Base-by-base conservation (phyloP, 306 rosid genomes). In the Purshia tridentata region DNA sequence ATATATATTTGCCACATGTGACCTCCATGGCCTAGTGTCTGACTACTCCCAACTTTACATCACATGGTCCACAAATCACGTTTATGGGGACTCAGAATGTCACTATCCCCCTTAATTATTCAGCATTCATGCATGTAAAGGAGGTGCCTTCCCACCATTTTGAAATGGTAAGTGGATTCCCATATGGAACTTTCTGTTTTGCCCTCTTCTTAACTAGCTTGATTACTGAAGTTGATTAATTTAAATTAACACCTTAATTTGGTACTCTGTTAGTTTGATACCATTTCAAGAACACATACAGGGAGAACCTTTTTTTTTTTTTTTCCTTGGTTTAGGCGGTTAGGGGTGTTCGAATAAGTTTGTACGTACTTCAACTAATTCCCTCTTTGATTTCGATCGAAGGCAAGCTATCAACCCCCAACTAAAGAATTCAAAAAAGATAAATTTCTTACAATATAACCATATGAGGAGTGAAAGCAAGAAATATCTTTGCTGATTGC, bases 21-120 rank as follows among this genome's bases (percentile, higher is more conserved):
- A 46, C 5, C 53, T 39, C 11, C 42, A 59, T 14, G 65, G 35
- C 7, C 45, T 8, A n/a, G 22, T 73, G 51, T 74, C 72, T 73
- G 51, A 65, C 72, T 51, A 3, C 37, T 41, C 19, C 13, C 18
- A 20, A 2, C 20, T 53, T 65, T 58, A 59, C 52, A n/a, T 55
- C 69, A 49, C 18, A 57, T 40, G 64, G 70, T 68, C 63, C 80
- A 59, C 80, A 59, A 41, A 60, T 69, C 53, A 19, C 69, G 59
- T 68, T 68, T 58, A 45, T 58, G 74, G 67, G 58, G 19, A 48
- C 39, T 6, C 8, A 16, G 3, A 41, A 15, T 45, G 12, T 37
- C 18, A 6, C 39, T 47, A 47, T 72, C 6, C 48, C 40, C 78
- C 13, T n/a, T 10, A 65, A 44, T 50, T 9, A 66, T 64, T 14